A percentile compares a stretch with the other conserved stretches of the same genome.
Conservation (phyloP, 148 eudicot genomes). For the Camellia sinensis region DNA sequence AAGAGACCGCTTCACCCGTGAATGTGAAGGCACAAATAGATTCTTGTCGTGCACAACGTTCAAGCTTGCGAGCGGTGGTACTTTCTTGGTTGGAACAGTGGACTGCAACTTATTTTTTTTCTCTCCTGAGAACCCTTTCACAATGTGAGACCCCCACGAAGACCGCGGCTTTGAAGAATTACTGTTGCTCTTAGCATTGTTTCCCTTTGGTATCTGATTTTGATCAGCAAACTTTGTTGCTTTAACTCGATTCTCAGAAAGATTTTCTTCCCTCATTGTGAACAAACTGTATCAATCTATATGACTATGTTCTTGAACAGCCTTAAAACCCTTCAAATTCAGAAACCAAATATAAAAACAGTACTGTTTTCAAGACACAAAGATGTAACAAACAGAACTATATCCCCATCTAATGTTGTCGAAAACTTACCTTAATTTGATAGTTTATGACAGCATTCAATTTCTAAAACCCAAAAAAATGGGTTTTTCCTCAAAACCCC, state of each 20-base stretch:
- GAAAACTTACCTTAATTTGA: conserved; percentile 5
- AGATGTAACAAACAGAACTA: background rate
- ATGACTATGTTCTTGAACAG: background rate
- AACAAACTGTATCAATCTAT: background rate
- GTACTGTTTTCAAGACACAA: background rate
- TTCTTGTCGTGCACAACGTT: conserved; percentile 26
- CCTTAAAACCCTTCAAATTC: background rate
- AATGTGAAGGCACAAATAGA: conserved; percentile 16
- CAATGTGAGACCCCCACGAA: conserved; percentile 67
- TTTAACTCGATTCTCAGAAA: conserved; percentile 35
- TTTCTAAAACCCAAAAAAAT: conserved; percentile 5
- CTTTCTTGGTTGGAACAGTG: conserved; percentile 24
- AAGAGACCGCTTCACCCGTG: conserved; percentile 44
- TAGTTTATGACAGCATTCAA: background rate
- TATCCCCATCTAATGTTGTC: background rate
- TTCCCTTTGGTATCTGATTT: conserved; percentile 49
- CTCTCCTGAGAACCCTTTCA: conserved; percentile 55
- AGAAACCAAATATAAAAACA: background rate
- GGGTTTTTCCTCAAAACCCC: background rate
- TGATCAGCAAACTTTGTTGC: conserved; percentile 53
- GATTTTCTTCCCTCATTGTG: conserved; percentile 49
- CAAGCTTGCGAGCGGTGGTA: conserved; percentile 20
- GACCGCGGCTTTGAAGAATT: conserved; percentile 43
- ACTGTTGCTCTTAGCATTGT: conserved; percentile 25
- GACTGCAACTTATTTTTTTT: conserved; percentile 39